Conservation (phyloP, 208 protist species). For the Porcisia hertigi region DNA sequence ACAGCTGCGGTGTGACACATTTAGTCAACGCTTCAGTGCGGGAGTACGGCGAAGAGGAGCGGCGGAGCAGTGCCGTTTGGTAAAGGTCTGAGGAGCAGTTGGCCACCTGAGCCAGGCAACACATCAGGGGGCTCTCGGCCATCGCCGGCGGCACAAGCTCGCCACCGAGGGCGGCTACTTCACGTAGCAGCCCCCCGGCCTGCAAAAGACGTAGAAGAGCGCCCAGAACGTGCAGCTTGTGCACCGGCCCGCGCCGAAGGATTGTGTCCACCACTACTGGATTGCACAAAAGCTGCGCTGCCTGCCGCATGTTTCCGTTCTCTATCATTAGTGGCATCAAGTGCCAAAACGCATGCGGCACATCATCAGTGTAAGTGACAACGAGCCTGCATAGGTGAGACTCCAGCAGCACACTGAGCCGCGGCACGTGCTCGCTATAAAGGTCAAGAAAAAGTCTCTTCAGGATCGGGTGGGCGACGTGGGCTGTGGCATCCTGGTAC, state of each 20-base stretch:
- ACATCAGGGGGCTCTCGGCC: conserved; percentile 38
- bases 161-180: conserved; percentile 41
- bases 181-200: conserved; percentile 46
- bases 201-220: conserved; percentile 72
- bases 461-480: conserved; percentile 47
- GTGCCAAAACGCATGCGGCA: conserved; percentile 59
- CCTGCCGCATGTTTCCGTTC: conserved; percentile 70
- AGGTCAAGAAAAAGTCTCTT: conserved; percentile 41
- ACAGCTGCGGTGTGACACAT: conserved; percentile 50
- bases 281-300: conserved; percentile 47
- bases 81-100: conserved; percentile 56
- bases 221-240: conserved; percentile 55
- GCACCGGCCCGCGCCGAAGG: conserved; percentile 28
- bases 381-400: conserved; percentile 78
- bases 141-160: conserved; percentile 34
- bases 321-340: conserved; percentile 63
- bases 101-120: conserved; percentile 55
- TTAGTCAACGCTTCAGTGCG: conserved; percentile 20
- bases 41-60: conserved; percentile 53
- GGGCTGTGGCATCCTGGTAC: conserved; percentile 45
- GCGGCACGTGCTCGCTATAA: conserved; percentile 53
- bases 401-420: conserved; percentile 72
- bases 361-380: conserved; percentile 66
- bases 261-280: conserved; percentile 60
- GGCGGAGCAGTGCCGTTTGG: conserved; percentile 58